Evolutionary conservation across 441 rosid species (phyloP), one percentile per base, ranked within the genome.

Genomic region (Oxalis stricta): DNA sequence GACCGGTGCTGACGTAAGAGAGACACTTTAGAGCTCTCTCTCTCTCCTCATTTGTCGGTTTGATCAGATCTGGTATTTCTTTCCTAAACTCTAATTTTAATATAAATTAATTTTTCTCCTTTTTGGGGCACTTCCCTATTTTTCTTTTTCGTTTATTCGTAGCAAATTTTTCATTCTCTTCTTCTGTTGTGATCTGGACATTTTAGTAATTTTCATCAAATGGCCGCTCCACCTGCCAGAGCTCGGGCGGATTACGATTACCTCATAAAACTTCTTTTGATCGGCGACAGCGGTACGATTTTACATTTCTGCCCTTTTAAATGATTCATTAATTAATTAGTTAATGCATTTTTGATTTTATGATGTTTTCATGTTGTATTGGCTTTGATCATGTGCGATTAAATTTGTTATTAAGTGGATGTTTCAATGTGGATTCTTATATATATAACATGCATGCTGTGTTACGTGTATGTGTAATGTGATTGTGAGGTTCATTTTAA

Each of bases 141-240:
- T 41, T 22, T 22, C 29, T 14, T 52, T 10, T 48, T 21, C 38
- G 11, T 10, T 10, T 22, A 30, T 19, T 44, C 13, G 51, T 30
- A 41, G 40, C 30, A n/a, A n/a, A 16, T 52, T 55, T 36, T 24
- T 17, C 16, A 30, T 4, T 52, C 59, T 74, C 56, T 54, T 53
- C 17, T 11, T 21, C 31, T 0, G 37, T 53, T 35, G n/a, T 2
- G 41, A 18, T 23, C 42, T 44, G n/a, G 32, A 18, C 48, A 44
- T 46, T 32, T 46, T 28, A 46, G 19, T 42, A 33, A 44, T 10
- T 20, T 33, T 50, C 41, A 17, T 45, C 46, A 50, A 16, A 79
- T 79, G 88, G 81, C 84, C 44, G 84, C 84, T 63, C 81, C 88
- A 53, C 83, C 81, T 41, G 70, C 84, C 51, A 73, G 84, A 70